Base-by-base conservation (phyloP, 2,329 filamentous ascomycete species). In the Phymatotrichopsis omnivora region DNA sequence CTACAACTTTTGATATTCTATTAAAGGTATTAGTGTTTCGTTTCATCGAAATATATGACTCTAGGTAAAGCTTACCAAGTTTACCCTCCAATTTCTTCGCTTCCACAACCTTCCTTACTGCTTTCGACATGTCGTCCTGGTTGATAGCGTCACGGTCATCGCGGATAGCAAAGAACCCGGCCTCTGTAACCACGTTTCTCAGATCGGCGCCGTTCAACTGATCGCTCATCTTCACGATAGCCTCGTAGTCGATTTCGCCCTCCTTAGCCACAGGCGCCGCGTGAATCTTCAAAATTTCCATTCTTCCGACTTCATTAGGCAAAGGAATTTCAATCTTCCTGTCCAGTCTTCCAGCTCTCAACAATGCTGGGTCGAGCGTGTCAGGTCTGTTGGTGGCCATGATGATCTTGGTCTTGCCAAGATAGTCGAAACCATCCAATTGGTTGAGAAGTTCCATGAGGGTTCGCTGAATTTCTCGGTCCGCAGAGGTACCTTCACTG, bases 391-490 rank as follows among this genome's bases (percentile, higher is more conserved):
- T 98, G 49, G 91, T 96, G 28, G 87, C 91, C 93, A 98, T 98
- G 70, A 98, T 98, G 64, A 98, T 98, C 73, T 98, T 98, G 44
- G 91, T 98, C 74, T 98, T 95, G 58, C 93, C 91, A 28, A 98
- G 75, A 68, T 98, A 98, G 68, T 98, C 91, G 70, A 98, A 98
- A 57, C 93, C 91, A 64, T 98, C 91, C 42, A 98, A 78, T 67
- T 98, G 91, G 68, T 98, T 98, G 53, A 98, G 80, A 44, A 98
- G 74, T 66, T 98, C 91, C 91, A 98, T 98, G 49, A 98, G 72
- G 27, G 91, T 98, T 62, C 91, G 81, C 68, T 98, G 91, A 58
- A 98, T 98, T 66, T 98, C 91, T 61, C 93, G 81, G 69, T 98
- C 91, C 39, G 91, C 91, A 49, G 86, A 94, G 40, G 91, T 98